A percentile compares a stretch with the other conserved stretches of the same genome.
These are phyloP conservation scores for Saposhnikovia divaricata DNA, from an alignment of 129 eudicot genomes.

Conservation along the genomic window DNA sequence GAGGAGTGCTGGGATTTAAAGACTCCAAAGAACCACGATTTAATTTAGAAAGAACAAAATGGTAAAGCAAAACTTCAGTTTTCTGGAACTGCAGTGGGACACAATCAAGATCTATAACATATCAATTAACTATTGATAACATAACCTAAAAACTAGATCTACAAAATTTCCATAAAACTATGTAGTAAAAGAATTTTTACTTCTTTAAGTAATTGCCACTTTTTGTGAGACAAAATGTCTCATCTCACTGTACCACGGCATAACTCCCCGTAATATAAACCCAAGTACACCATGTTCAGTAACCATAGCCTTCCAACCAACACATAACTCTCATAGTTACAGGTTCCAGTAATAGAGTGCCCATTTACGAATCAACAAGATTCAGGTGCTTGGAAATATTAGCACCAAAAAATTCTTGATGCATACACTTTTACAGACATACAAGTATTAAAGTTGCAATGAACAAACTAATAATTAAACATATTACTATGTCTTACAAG, in stretches of 20 bases:
- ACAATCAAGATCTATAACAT: not conserved
- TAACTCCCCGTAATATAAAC: too few species aligned
- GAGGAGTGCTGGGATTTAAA: not conserved
- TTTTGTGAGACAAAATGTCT: too few species aligned
- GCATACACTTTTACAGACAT: not conserved
- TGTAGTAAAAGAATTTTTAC: not conserved
- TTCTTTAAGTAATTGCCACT: not conserved
- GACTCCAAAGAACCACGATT: not conserved
- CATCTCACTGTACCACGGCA: not conserved
- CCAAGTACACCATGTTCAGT: not conserved
- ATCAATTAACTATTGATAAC: not conserved
- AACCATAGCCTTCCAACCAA: not conserved
- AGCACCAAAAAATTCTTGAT: too few species aligned
- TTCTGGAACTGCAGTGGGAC: not conserved
- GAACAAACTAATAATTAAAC: too few species aligned
- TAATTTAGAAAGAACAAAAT: not conserved
- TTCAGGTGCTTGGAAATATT: not conserved
- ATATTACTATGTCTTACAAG: too few species aligned
- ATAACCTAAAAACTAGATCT: not conserved
- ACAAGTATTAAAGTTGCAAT: not conserved
- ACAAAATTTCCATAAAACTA: not conserved
- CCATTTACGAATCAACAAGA: not conserved
- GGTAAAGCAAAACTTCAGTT: not conserved
- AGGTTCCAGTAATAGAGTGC: not conserved
- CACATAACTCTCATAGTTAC: not conserved